Base-by-base conservation (phyloP, 192 early-diverging fungal genomes). In the Physocladia obscura region DNA sequence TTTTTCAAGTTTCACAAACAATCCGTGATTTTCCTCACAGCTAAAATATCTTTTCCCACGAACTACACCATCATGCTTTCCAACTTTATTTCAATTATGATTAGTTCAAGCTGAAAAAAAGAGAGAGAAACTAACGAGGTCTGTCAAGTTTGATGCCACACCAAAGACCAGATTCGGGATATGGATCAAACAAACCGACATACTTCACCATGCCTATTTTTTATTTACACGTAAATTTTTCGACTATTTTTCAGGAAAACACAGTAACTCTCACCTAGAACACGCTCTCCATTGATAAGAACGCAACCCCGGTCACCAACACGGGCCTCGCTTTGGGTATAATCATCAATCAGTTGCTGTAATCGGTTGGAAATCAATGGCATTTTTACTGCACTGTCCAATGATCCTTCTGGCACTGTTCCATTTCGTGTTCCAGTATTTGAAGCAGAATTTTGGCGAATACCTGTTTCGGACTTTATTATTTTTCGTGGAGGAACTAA, bases 1-100 rank as follows among this genome's bases (percentile, higher is more conserved):
- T 37, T 81, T 81, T 3, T 81, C 74, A 8, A 54, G 27, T 26
- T 76, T 76, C 5, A 81, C 80, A 67, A 81, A 81, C 24, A 81
- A 35, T 6, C 80, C 80, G 54, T 78, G 74, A 52, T 69, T 67
- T 31, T 75, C 73, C 38, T 76, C 74, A 57, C 76, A 78, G 8
- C 26, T 67, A 54, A 81, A 81, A 61, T 81, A 81, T 32, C 77
- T 57, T 37, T 76, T 73, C 17, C 77, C 74, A 27, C 59, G 65
- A 6, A 81, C 74, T n/a, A 79, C 55, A 22, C 80, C 80, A 48
- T 81, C 75, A 47, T 81, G 80, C 60, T 79, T 81, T 21, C 80
- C 80, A n/a, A 81, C 76, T 78, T 15, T 32, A 35, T 26, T 24
- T 54, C 8, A 73, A 38, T 15, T 40, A 8, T 58, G 19, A 13